Base-by-base conservation (phyloP, 805 yeast genomes). In the Candida maltosa region DNA sequence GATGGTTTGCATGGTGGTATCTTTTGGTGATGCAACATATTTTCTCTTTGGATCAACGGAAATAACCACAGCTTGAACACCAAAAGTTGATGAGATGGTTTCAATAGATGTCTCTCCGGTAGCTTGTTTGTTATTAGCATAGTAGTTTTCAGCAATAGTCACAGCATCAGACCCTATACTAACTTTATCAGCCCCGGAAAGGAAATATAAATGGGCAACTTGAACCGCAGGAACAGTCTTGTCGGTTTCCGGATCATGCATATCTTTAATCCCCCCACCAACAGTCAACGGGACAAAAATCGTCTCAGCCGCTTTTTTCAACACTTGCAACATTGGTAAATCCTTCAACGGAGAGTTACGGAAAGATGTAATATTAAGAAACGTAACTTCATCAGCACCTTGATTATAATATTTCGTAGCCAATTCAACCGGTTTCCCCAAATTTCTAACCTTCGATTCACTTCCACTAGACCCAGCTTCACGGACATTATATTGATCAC, bases 111-210 rank as follows among this genome's bases (percentile, higher is more conserved):
- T 73, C 2, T 65, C 70, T 0, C 98, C 98, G 29, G 75, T 72
- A 30, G 82, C 78, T 22, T 54, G 58, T 17, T 65, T 60, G 27
- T 81, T 83, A 31, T 68, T 67, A 1, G 69, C 73, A 58, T 83
- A 85, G 59, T 68, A 93, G 25, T 76, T 67, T 55, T 88, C 96
- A 4, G 97, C 97, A 21, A 95, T 95, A 32, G 63, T 58, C 2
- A 93, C 98, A 0, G 99, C 95, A 63, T 93, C 99, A 6, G 95
- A 77, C n/a, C 99, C 99, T 53, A 93, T 93, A 30, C 96, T 86
- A 5, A 93, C 95, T 56, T 93, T 93, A 61, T 93, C 99, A 11
- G 99, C 99, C 42, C 99, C 99, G 0, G 97, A 86, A 42, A 87
- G 74, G 72, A 93, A 93, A 56, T 93, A 93, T 46, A 88, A 65